Evolutionary conservation across 1,284 basidiomycete species (phyloP).

Genomic region (Rhodotorula sp.): DNA sequence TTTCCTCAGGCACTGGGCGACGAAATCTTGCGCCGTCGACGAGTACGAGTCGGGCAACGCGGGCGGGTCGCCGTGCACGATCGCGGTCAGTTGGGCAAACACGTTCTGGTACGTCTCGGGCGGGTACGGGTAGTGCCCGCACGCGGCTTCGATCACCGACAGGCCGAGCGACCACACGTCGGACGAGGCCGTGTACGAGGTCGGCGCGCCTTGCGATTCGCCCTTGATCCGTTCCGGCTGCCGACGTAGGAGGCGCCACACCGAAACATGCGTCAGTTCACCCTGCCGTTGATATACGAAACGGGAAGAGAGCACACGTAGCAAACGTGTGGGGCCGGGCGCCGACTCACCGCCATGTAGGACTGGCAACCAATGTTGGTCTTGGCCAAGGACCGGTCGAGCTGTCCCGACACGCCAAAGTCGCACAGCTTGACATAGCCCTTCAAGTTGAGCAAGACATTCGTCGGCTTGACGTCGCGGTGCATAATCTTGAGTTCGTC

Average conservation of each 20-base stretch:
- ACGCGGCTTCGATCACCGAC: slow-evolving; percentile 86
- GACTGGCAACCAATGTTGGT: slow-evolving; percentile 98
- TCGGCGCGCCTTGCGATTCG: slow-evolving; percentile 78
- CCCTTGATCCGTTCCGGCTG: slow-evolving; percentile 94
- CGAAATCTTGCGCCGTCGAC: slow-evolving; percentile 52
- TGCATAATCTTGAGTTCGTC: slow-evolving; percentile 97
- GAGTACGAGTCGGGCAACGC: slow-evolving; percentile 58
- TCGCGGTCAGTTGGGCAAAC: slow-evolving; percentile 91
- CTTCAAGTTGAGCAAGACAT: slow-evolving; percentile 83
- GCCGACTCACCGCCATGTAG: slow-evolving; percentile 87
- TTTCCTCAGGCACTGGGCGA: slow-evolving; percentile 63
- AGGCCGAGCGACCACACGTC: slow-evolving; percentile 99
- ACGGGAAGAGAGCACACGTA: no score
- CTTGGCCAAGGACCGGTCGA: slow-evolving; percentile 93
- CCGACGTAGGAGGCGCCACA: no score
- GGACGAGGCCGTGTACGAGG: slow-evolving; percentile 92
- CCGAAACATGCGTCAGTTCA: background rate
- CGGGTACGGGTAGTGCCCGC: slow-evolving; percentile 93
- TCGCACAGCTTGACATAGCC: slow-evolving; percentile 95
- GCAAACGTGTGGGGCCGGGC: no score
- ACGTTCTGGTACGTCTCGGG: slow-evolving; percentile 98
- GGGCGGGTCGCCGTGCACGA: slow-evolving; percentile 91
- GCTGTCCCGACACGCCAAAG: slow-evolving; percentile 95
- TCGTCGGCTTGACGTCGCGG: slow-evolving; percentile 96
- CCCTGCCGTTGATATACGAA: no score